phyloP scores from a whole-genome alignment of 2,329 filamentous ascomycete species.

The Massarina eburnea region DNA sequence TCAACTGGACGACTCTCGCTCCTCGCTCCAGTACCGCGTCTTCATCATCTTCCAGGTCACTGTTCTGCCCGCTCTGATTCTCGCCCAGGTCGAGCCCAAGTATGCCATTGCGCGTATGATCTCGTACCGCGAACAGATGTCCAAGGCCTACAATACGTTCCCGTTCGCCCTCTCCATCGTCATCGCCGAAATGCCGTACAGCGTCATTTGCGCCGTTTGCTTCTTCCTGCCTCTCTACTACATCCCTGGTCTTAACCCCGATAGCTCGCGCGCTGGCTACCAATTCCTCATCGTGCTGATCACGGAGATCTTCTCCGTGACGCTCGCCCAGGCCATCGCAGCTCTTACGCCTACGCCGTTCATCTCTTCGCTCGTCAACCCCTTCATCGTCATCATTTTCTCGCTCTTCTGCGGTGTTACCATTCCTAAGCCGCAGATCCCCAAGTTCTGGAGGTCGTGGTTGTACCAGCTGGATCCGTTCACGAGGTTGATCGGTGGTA shows the following conservation, averaged over 20 bases:
- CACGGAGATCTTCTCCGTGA: slow-evolving; percentile 82
- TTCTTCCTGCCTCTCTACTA: slow-evolving; percentile 88
- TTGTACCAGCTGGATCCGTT: slow-evolving; percentile 82
- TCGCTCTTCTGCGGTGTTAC: slow-evolving; percentile 86
- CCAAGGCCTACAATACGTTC: slow-evolving; percentile 82
- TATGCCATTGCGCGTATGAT: slow-evolving; percentile 78
- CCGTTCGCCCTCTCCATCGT: slow-evolving; percentile 78
- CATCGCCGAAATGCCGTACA: slow-evolving; percentile 84
- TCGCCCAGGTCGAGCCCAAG: slow-evolving; percentile 81
- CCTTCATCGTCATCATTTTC: slow-evolving; percentile 80
- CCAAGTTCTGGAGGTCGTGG: slow-evolving; percentile 76
- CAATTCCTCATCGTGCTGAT: slow-evolving; percentile 84
- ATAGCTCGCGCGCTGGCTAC: slow-evolving; percentile 71
- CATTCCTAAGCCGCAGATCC: slow-evolving; percentile 76
- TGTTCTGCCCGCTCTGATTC: slow-evolving; percentile 78
- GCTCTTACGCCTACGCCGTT: slow-evolving; percentile 77
- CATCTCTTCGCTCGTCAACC: slow-evolving; percentile 78
- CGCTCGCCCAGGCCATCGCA: slow-evolving; percentile 71
- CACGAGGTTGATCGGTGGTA: slow-evolving; percentile 77
- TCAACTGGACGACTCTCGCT: slow-evolving; percentile 72
- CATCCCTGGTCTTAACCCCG: slow-evolving; percentile 71
- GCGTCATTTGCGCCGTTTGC: slow-evolving; percentile 72
- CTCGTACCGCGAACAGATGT: slow-evolving; percentile 82
- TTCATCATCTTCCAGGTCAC: slow-evolving; percentile 92
- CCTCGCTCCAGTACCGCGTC: slow-evolving; percentile 79